phyloP scores from a whole-genome alignment of 495 filamentous ascomycete species.

The Cercophora sp. region DNA sequence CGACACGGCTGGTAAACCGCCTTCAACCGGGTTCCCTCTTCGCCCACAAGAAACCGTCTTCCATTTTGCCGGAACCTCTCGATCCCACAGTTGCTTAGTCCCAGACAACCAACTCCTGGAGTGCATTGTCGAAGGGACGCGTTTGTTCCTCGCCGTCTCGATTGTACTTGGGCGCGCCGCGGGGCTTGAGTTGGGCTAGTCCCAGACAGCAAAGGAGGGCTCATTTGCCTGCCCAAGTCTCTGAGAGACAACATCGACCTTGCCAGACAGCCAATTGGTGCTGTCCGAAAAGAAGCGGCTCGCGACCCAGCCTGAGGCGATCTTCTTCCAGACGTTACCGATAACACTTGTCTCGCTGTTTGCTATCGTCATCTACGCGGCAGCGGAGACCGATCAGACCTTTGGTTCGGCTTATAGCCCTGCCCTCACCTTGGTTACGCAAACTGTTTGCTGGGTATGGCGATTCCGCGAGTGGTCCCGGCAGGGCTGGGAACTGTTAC shows the following conservation, averaged over 20 bases:
- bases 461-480: conserved; percentile 29
- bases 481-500: conserved; percentile 36
- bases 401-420: conserved; percentile 1
- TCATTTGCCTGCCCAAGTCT: conserved; percentile 5
- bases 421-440: background rate
- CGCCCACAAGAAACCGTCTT: too few species aligned
- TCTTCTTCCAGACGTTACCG: background rate
- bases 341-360: conserved; percentile 2
- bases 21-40: conserved; percentile 12
- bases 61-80: conserved; percentile 7
- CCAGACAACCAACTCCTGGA: background rate
- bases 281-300: background rate
- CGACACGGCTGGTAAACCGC: conserved; percentile 27
- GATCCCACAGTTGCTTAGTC: background rate
- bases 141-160: background rate
- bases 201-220: too few species aligned
- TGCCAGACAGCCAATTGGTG: conserved; percentile 2
- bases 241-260: conserved; percentile 13
- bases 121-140: background rate
- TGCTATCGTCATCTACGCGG: background rate
- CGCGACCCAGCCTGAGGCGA: conserved; percentile 1
- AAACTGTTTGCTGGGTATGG: conserved; percentile 26
- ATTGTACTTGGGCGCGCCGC: background rate
- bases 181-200: too few species aligned
- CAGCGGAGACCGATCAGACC: conserved; percentile 1